Base-by-base conservation (phyloP, 1,284 basidiomycete species). In the Sporisorium exsertum region DNA sequence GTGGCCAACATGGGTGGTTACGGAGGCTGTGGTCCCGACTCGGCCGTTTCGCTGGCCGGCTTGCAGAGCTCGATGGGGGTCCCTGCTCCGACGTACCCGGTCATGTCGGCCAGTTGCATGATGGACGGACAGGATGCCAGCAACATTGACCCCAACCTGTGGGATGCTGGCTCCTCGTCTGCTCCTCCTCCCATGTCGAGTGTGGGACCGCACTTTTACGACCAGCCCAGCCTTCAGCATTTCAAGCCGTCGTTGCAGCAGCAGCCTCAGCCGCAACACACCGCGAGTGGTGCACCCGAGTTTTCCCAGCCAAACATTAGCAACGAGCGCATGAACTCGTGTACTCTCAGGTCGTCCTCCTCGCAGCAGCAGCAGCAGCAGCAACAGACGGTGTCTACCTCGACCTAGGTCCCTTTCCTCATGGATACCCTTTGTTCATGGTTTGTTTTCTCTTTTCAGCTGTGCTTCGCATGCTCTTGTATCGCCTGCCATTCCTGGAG, bases 121-220 rank as follows among this genome's bases (percentile, higher is more conserved):
- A 35, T 64, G 15, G 56, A 61, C 15, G 33, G 13, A 18, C 56
- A 63, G 18, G 52, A 52, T 15, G 29, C 40, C 3, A 60, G 50
- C 60, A 63, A 60, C 45, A 72, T 64, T 37, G 64, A 64, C 15
- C 64, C 64, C 13, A 67, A 42, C 15, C 54, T 66, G 0, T 65
- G 69, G 69, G 56, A 72, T n/a, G 54, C 24, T 10, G 40, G 53
- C 20, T 27, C 61, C 26, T 24, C 60, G 1, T 20, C 66, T 22
- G 57, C 51, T 13, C 50, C 16, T 18, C 29, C 52, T 1, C 50
- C 68, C 4, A 51, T 54, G 16, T 58, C 68, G 53, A 51, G 54
- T 24, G 32, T 51, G 3, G 58, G 53, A 6, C 53, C 62, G 12
- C 62, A 65, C 2, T 65, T 72, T n/a, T 72, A 62, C 47, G 63